A percentile compares a stretch with the other conserved stretches of the same genome.
These are phyloP conservation scores for Neopestalotiopsis clavispora DNA, from an alignment of 2,329 filamentous ascomycete genomes.

Conservation along the genomic window DNA sequence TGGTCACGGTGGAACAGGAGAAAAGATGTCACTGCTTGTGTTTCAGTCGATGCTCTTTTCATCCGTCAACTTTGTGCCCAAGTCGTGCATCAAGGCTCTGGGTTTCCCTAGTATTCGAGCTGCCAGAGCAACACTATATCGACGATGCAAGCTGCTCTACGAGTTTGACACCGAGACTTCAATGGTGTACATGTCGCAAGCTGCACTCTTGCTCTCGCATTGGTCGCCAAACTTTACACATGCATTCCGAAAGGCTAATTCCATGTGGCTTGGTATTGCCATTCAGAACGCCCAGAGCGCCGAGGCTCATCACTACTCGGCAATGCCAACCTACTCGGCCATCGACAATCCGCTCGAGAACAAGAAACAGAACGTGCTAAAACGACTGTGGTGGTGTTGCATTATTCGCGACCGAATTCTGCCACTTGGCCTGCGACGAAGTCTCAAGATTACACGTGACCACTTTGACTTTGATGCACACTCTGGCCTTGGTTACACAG, in stretches of 20 bases:
- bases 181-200: constrained; percentile 44
- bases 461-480: constrained; percentile 50
- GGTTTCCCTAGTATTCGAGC: constrained; percentile 48
- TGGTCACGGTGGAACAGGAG: constrained; percentile 25
- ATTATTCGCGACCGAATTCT: constrained; percentile 56
- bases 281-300: constrained; percentile 55
- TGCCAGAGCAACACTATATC: constrained; percentile 50
- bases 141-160: constrained; percentile 44
- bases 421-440: constrained; percentile 53
- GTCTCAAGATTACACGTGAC: constrained; percentile 52
- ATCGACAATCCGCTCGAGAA: constrained; percentile 36
- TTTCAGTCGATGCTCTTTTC: constrained; percentile 52
- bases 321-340: constrained; percentile 36
- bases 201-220: constrained; percentile 48
- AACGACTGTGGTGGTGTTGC: constrained; percentile 61
- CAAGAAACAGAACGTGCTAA: constrained; percentile 47
- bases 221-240: constrained; percentile 41
- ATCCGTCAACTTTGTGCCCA: constrained; percentile 47
- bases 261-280: constrained; percentile 53
- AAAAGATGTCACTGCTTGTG: constrained; percentile 47
- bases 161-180: constrained; percentile 51
- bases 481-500: constrained; percentile 43
- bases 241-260: constrained; percentile 45
- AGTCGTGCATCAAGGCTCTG: constrained; percentile 42
- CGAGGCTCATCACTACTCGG: constrained; percentile 47